phyloP scores from a whole-genome alignment of 2,329 filamentous ascomycete genomes.

The Alternaria panax region DNA sequence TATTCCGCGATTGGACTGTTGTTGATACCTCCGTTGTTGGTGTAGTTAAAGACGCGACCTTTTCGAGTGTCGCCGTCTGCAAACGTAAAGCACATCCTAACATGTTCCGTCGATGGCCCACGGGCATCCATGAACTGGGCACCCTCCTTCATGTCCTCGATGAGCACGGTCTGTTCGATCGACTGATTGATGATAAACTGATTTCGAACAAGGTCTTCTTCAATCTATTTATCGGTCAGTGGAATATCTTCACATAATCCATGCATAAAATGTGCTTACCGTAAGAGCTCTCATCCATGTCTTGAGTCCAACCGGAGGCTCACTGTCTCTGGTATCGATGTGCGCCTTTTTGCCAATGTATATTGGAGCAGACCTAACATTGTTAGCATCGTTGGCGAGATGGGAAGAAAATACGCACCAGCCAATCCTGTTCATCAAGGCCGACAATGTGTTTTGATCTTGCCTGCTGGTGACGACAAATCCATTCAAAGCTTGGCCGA shows the following conservation, averaged over 20 bases:
- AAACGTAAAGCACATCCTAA: slow-evolving; percentile 74
- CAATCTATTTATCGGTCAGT: slow-evolving; percentile 63
- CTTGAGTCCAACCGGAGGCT: slow-evolving; percentile 75
- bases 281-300: slow-evolving; percentile 82
- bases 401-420: background rate
- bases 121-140: slow-evolving; percentile 72
- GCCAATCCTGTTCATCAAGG: slow-evolving; percentile 63
- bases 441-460: slow-evolving; percentile 74
- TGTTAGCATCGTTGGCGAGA: slow-evolving; percentile 8
- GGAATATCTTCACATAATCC: background rate
- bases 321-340: slow-evolving; percentile 69
- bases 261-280: slow-evolving; percentile 43
- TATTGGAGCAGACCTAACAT: slow-evolving; percentile 60
- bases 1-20: slow-evolving; percentile 63
- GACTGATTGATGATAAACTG: slow-evolving; percentile 81
- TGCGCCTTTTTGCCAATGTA: slow-evolving; percentile 67
- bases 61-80: slow-evolving; percentile 68
- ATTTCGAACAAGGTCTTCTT: slow-evolving; percentile 78
- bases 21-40: slow-evolving; percentile 56
- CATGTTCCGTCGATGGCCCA: slow-evolving; percentile 64
- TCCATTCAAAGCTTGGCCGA: slow-evolving; percentile 73
- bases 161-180: slow-evolving; percentile 85
- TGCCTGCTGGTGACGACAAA: slow-evolving; percentile 82
- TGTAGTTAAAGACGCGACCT: slow-evolving; percentile 58
- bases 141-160: slow-evolving; percentile 72